phyloP scores from a whole-genome alignment of 2,329 filamentous ascomycete species.

The Colletotrichum siamense region DNA sequence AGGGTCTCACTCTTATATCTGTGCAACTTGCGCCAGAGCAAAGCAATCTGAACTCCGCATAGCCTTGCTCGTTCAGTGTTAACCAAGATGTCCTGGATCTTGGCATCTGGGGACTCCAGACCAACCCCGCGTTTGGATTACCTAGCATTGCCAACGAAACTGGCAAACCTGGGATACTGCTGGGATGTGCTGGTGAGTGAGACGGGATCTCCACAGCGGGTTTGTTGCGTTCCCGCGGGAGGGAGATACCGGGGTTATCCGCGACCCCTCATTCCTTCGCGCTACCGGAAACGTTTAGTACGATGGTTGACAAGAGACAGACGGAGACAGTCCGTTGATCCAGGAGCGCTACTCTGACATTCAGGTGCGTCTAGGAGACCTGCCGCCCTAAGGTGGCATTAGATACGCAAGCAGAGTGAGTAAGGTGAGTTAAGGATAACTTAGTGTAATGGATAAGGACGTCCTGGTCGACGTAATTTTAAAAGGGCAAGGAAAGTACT shows the following conservation, averaged over 20 bases:
- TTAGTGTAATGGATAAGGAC: background rate
- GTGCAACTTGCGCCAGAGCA: background rate
- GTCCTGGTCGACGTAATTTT: background rate
- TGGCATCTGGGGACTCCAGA: conserved; percentile 19
- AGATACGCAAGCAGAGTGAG: background rate
- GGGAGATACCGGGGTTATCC: background rate
- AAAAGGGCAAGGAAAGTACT: background rate
- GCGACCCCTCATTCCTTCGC: background rate
- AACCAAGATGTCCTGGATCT: background rate
- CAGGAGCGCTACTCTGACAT: background rate
- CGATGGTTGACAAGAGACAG: background rate
- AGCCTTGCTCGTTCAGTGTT: background rate
- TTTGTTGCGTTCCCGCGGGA: background rate
- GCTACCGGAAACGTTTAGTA: background rate
- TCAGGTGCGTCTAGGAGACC: background rate
- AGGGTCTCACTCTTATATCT: background rate
- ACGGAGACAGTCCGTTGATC: background rate
- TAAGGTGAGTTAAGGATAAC: background rate
- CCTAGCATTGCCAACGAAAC: background rate
- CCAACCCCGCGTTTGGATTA: conserved; percentile 1
- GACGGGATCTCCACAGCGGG: background rate
- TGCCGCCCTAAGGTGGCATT: background rate
- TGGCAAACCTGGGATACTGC: background rate
- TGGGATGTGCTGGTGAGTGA: background rate
- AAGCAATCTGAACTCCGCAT: background rate